Evolutionary conservation across 2,329 filamentous ascomycete genomes (phyloP), one percentile per base, ranked within the genome.

Genomic region (Hypoxylon sp.): DNA sequence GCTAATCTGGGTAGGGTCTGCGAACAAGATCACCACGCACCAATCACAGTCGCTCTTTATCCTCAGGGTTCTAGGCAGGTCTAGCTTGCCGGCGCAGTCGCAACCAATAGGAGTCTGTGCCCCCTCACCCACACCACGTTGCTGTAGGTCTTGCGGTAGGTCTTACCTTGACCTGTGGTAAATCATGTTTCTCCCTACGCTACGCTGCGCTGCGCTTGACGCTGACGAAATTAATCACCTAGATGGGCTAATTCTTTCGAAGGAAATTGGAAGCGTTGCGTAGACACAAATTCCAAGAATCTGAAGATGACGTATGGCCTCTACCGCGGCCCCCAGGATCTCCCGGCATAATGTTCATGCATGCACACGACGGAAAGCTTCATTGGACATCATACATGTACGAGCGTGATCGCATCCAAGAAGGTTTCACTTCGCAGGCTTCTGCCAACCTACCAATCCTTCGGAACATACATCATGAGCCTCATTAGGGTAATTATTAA

Each of bases 11-110:
- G 32, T 60, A 19, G 37, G 52, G 42, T 21, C n/a, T 67, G 29
- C 17, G 31, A 44, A 50, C 29, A 46, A 66, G 65, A 68, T 70
- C 65, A 8, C 13, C 42, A n/a, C 35, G 19, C 10, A 42, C 68
- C 68, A 70, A 70, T 70, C 48, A 66, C 32, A 55, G n/a, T 47
- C 19, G 19, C 19, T 21, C 24, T 42, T 52, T 61, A 42, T 39
- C 32, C 37, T 47, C 17, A 35, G 50, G 61, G 54, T 39, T 57
- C 51, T 56, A 46, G 24, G 27, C 44, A 29, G 29, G 51, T 62
- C 61, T 54, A 44, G 51, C 48, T 44, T 48, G 51, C 44, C 54
- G 7, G 24, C 29, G 59, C 51, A 60, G 19, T 37, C 32, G 19
- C 53, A 27, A 11, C 46, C 51, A 55, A 56, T 52, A 46, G 53